Conservation (phyloP, 2,329 filamentous ascomycete genomes). For the Amauroascus niger region DNA sequence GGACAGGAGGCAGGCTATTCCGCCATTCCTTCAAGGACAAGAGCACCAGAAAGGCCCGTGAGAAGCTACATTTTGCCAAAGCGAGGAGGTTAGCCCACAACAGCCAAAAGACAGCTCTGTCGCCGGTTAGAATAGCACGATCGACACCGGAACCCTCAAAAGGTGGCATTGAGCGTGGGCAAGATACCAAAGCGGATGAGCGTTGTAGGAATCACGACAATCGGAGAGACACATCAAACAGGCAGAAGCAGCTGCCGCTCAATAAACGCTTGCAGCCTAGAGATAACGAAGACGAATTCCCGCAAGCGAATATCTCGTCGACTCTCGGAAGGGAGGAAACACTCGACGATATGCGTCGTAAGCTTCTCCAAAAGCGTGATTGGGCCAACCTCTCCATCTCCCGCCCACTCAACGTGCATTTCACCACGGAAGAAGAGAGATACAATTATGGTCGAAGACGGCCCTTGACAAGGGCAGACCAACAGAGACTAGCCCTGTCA, state of each 20-base stretch:
- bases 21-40: conserved; percentile 31
- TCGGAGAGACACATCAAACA: not conserved
- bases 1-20: conserved; percentile 37
- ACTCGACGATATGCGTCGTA: conserved; percentile 26
- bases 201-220: not conserved
- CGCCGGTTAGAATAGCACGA: not conserved
- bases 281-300: no score
- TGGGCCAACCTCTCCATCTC: conserved; percentile 31
- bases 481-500: conserved; percentile 19
- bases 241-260: not conserved
- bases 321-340: not conserved
- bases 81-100: conserved; percentile 15
- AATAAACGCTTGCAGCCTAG: not conserved
- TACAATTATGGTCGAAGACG: conserved; percentile 23
- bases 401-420: conserved; percentile 28
- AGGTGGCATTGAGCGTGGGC: not conserved
- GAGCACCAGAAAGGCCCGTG: conserved; percentile 21
- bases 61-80: conserved; percentile 30
- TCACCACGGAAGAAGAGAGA: conserved; percentile 5
- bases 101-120: not conserved
- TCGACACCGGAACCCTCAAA: not conserved
- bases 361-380: conserved; percentile 29
- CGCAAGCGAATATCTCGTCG: not conserved
- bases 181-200: not conserved
- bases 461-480: conserved; percentile 27